Evolutionary conservation across 208 protist genomes (phyloP).

Genomic region (Trichomonas tenax): DNA sequence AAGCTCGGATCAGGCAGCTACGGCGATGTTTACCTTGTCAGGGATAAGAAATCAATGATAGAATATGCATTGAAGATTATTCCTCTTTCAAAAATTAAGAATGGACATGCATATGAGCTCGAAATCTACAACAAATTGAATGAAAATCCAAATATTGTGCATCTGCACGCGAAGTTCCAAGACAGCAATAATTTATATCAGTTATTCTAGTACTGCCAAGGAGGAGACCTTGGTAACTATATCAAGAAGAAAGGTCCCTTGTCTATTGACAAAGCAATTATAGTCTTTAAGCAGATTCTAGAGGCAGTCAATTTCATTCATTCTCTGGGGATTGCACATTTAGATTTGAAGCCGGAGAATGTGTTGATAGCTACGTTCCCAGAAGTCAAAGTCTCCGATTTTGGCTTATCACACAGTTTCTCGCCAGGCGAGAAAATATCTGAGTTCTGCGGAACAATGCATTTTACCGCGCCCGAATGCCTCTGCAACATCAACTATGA

Average conservation of each 20-base stretch:
- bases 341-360: conserved; percentile 16
- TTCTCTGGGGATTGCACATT: neutral
- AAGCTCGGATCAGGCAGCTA: neutral
- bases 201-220: neutral
- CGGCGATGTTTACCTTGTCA: neutral
- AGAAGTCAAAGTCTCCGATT: neutral
- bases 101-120: neutral
- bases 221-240: neutral
- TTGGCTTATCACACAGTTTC: neutral
- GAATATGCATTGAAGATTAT: neutral
- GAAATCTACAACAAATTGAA: neutral
- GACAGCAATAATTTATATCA: neutral
- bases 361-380: neutral
- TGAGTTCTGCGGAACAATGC: neutral
- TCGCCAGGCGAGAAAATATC: neutral
- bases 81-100: neutral
- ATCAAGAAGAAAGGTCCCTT: neutral
- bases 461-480: neutral
- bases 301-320: neutral
- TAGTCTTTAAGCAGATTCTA: neutral
- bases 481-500: neutral
- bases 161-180: neutral
- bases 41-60: neutral
- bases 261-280: neutral
- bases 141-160: neutral